Conservation (phyloP, 169 alveolate genomes). For the Nephromyces sp. region DNA sequence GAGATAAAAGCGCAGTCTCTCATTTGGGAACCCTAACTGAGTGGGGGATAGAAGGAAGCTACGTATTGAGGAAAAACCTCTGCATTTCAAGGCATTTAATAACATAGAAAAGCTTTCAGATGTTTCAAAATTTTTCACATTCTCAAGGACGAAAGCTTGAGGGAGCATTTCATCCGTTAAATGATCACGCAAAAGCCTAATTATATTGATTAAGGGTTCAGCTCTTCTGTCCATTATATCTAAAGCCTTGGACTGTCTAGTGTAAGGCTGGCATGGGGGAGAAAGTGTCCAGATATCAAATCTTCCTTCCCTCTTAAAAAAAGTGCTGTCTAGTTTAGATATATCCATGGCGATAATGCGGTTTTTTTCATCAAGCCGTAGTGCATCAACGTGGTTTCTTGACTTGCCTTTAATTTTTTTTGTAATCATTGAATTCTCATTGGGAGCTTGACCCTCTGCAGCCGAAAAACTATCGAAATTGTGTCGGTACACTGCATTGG, state of each 20-base stretch:
- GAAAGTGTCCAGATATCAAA: conserved; percentile 60
- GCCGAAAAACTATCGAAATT: conserved; percentile 25
- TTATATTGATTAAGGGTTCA: conserved; percentile 43
- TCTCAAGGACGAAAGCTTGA: conserved; percentile 50
- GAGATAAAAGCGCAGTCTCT: conserved; percentile 63
- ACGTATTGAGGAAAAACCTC: conserved; percentile 10
- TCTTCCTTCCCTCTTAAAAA: conserved; percentile 14
- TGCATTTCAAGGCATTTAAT: conserved; percentile 9
- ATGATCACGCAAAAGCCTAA: conserved; percentile 34
- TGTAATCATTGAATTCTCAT: too few species aligned
- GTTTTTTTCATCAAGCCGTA: too few species aligned
- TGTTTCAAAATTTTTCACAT: conserved; percentile 58
- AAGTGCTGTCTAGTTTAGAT: not conserved
- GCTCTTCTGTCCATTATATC: conserved; percentile 29
- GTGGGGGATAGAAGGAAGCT: conserved; percentile 59
- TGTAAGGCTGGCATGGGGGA: conserved; percentile 74
- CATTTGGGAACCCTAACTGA: conserved; percentile 59
- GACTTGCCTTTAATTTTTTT: too few species aligned
- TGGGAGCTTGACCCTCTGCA: too few species aligned
- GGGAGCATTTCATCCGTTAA: conserved; percentile 30
- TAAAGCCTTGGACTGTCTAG: conserved; percentile 32
- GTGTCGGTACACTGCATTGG: conserved; percentile 37
- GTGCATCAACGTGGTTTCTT: too few species aligned
- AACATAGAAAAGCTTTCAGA: conserved; percentile 46
- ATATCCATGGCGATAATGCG: not conserved